Base-by-base conservation (phyloP, 768 basidiomycete genomes). In the Boletus coccyginus region DNA sequence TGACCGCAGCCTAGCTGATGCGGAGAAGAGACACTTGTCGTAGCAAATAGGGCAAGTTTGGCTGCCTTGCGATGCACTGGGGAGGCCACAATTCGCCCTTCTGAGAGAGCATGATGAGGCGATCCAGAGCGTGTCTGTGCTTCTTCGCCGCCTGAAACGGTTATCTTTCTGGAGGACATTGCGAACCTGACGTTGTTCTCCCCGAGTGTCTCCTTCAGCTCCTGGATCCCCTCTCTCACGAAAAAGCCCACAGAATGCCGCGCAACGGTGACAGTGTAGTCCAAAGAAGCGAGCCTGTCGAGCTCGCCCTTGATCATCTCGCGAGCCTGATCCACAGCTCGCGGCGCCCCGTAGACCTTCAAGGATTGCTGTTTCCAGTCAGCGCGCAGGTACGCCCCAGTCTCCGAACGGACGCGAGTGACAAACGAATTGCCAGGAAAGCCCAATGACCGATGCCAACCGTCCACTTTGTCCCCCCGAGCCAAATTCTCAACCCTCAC, bases 1-100 rank as follows among this genome's bases (percentile, higher is more conserved):
- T 92, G 90, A 0, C 86, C 83, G 57, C 90, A 92, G 5, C 68
- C 71, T 1, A 91, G 74, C 14, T 48, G 74, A 73, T 27, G 83
- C 61, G 1, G 85, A 81, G 19, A 75, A 63, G 12, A 78, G 13
- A 72, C 50, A 2, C 5, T 59, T n/a, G 55, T 80, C 78, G 47
- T 76, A 78, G 61, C 86, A 87, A 44, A 87, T 73, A 7, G 85
- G 84, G 59, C 85, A 87, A 4, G 52, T 60, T 16, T 62, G 58
- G 29, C 40, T 10, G 16, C 44, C 61, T 21, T 54, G 50, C 24
- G 57, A 58, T 42, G 38, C 27, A 13, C 51, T 50, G 0, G 39
- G 32, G 8, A 52, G 40, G 16, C 31, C 51, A 38, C 13, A 46
- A 10, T 55, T 41, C n/a, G 6, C 67, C 69, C 16, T 64, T 66